Evolutionary conservation across 1,284 basidiomycete genomes (phyloP), one percentile per base, ranked within the genome.

Genomic region (Cutaneotrichosporon sp.): DNA sequence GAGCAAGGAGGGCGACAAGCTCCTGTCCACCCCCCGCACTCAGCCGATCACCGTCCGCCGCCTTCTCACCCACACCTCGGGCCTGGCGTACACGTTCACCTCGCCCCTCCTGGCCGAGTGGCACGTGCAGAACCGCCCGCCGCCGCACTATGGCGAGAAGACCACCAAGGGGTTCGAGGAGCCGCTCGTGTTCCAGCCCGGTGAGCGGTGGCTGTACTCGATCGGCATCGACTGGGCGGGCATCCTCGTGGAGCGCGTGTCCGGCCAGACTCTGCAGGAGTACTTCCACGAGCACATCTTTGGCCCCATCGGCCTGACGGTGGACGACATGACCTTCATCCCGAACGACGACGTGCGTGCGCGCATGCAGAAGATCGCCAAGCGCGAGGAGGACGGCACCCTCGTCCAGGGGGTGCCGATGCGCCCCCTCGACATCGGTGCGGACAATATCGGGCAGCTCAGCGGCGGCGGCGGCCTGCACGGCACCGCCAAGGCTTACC

Each of bases 161-260:
- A 34, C 49, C 16, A 27, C 54, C 16, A 64, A 61, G 25, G 62
- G 62, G 3, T 64, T 50, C 56, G n/a, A 55, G 18, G 51, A 56
- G 25, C 69, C 69, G 3, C 63, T 67, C n/a, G 42, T 72, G 16
- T 76, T 66, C 56, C 69, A 76, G 47, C 76, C 75, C 7, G 75
- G 74, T 2, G 69, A 66, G 2, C 54, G 55, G 5, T 78, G 63
- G 60, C 25, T 20, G 31, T 77, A 77, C 66, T 58, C 59, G 9
- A 63, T 65, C 42, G 72, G 73, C 0, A 75, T 77, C 33, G 80
- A 81, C 58, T 78, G 72, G 73, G 68, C 71, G 33, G 78, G 72
- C 2, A 43, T 67, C 54, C 25, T 74, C 53, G 68, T 80, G 46
- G 66, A 68, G 45, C 71, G 78, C 24, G 60, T 70, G 22, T 69